phyloP scores from a whole-genome alignment of 345 rosid species.

The Fremontodendron californicum region DNA sequence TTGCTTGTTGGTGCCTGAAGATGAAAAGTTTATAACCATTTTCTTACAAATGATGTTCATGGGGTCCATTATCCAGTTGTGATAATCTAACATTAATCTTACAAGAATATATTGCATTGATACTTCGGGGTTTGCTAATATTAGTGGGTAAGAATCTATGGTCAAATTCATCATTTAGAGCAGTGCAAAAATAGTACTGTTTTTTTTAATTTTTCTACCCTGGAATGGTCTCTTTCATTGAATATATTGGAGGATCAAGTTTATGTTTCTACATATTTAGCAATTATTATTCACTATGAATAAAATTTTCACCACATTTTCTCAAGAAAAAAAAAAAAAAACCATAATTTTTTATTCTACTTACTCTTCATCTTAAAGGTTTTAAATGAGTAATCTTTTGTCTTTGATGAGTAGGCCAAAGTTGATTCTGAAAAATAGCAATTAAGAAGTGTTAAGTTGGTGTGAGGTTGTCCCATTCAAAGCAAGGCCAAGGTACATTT shows the following conservation, averaged over 20 bases:
- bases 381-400: background rate
- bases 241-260: background rate
- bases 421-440: background rate
- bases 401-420: background rate
- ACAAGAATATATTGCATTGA: background rate
- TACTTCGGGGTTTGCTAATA: background rate
- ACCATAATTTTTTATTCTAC: background rate
- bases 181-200: background rate
- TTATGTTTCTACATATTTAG: background rate
- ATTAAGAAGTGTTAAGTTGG: slow-evolving; percentile 7
- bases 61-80: background rate
- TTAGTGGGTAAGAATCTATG: background rate
- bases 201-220: background rate
- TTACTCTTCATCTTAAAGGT: background rate
- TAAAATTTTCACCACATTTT: background rate
- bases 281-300: background rate
- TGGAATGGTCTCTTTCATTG: background rate
- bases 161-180: background rate
- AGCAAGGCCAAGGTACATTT: slow-evolving; percentile 20
- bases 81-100: background rate
- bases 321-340: background rate
- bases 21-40: background rate
- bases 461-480: slow-evolving; percentile 19
- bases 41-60: slow-evolving; percentile 5
- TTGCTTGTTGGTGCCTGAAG: background rate